Base-by-base conservation (phyloP, 768 basidiomycete species). In the Vararia minispora region DNA sequence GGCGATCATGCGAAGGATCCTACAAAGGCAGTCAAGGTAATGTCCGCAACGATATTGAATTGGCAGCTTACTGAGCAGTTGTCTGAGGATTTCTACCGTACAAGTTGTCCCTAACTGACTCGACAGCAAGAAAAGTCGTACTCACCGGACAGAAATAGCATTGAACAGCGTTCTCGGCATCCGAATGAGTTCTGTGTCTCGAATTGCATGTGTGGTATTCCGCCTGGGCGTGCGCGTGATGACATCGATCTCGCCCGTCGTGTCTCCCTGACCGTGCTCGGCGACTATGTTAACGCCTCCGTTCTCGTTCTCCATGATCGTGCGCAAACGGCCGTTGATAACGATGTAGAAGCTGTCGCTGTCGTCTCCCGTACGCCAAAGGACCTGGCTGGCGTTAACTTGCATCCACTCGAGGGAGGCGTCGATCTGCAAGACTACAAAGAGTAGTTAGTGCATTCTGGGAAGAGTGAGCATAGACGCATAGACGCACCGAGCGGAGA, bases 271-370 rank as follows among this genome's bases (percentile, higher is more conserved):
- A 27, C 95, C 95, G 52, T 94, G 94, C 63, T 99, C 95, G 6
- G 79, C 87, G 2, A 83, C 68, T 33, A 97, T 91, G 8, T 72
- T 72, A 26, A 94, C 79, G 25, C 70, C 76, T 5, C 85, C 88
- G 21, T 65, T 69, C 20, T 82, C 77, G 17, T 74, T 75, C 52
- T 97, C 91, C 11, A 75, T 70, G 42, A 98, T 81, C 2, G 90
- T 86, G 44, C 95, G 77, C 13, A 99, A 63, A 49, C 95, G 90
- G 34, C 95, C 95, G 54, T 98, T 94, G 55, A 94, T 87, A 45
- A 94, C 95, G 42, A 99, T 95, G 57, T 95, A 98, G 59, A 98
- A 97, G 50, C 90, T 92, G 52, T 97, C 88, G 46, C 92, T 90
- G 33, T 63, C 64, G 43, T 98, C 95, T 23, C 83, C 78, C 23